These are phyloP conservation scores for Didymellaceae sp. DNA, from an alignment of 2,329 filamentous ascomycete genomes.

Conservation along the genomic window DNA sequence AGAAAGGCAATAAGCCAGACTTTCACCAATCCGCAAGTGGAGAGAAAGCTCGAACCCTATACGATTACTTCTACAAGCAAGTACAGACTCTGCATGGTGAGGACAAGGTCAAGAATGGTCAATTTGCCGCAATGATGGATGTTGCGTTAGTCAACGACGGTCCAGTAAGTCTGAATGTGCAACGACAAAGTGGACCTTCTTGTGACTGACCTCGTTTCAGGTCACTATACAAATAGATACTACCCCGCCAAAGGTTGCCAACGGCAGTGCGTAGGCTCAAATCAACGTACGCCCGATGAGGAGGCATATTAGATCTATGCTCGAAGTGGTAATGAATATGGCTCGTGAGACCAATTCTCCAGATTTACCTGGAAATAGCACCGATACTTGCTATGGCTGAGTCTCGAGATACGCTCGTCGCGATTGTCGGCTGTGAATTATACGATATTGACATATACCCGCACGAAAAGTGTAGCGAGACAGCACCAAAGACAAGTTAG, in stretches of 20 bases:
- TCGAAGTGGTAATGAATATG: too few species aligned
- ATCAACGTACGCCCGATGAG: constrained; percentile 57
- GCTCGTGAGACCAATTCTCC: too few species aligned
- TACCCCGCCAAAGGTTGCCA: constrained; percentile 50
- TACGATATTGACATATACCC: too few species aligned
- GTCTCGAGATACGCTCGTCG: too few species aligned
- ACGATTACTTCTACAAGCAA: constrained; percentile 81
- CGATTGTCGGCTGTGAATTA: too few species aligned
- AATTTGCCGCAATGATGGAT: constrained; percentile 99
- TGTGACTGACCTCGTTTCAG: too few species aligned
- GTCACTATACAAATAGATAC: constrained; percentile 59
- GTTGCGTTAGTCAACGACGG: constrained; percentile 90
- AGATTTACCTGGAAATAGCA: too few species aligned
- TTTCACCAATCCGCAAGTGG: constrained; percentile 87
- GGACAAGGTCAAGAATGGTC: constrained; percentile 88
- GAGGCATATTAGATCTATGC: neutral
- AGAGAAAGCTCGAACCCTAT: constrained; percentile 79
- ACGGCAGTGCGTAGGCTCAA: constrained; percentile 7
- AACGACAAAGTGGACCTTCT: constrained; percentile 52
- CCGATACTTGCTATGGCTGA: too few species aligned
- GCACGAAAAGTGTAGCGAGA: too few species aligned
- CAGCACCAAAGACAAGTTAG: too few species aligned
- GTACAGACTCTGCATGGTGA: constrained; percentile 73
- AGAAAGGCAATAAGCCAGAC: constrained; percentile 93
- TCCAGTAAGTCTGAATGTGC: constrained; percentile 69